Base-by-base conservation (phyloP, 2,329 filamentous ascomycete genomes). In the Fusarium sp. region DNA sequence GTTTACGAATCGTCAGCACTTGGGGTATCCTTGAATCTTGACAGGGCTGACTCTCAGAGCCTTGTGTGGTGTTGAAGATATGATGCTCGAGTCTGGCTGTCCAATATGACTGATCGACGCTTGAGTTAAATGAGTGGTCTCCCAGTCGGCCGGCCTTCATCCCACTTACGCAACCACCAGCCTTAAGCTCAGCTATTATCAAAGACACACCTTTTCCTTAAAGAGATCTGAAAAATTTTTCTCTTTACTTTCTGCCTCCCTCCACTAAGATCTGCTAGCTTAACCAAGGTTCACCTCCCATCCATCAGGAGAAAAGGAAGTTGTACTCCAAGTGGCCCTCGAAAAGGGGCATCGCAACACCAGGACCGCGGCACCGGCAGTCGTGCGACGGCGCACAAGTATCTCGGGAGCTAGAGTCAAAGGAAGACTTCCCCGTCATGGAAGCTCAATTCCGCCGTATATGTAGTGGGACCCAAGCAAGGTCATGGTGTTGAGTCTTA, bases 31-130 rank as follows among this genome's bases (percentile, higher is more conserved):
- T 27, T 45, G 25, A 11, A n/a, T 41, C 36, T 21, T 61, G 49
- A 67, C 71, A 72, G 69, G 71, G 69, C 67, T 71, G 56, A 45
- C 36, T 37, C 15, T 48, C 21, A 25, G 13, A 51, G 18, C 41
- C 41, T 47, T 17, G 45, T 41, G 35, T 59, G 58, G 46, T 39
- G 37, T 27, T 51, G 36, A 29, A 31, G 40, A 59, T 53, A 62
- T 63, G 56, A 47, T 49, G 56, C 37, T 54, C 23, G 63, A 31
- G 41, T 39, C 23, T 43, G 33, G 29, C 21, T 40, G 23, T 52
- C 46, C 29, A 62, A 53, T 56, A 58, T 25, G 51, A 63, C 49
- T 35, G 15, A 49, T 53, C 41, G 40, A 56, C 41, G 58, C 48
- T 60, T 56, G 65, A 50, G 33, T 51, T 45, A 15, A 45, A 36